These are phyloP conservation scores for Penicillium sp. DNA, from an alignment of 2,329 filamentous ascomycete species.

Conservation along the genomic window DNA sequence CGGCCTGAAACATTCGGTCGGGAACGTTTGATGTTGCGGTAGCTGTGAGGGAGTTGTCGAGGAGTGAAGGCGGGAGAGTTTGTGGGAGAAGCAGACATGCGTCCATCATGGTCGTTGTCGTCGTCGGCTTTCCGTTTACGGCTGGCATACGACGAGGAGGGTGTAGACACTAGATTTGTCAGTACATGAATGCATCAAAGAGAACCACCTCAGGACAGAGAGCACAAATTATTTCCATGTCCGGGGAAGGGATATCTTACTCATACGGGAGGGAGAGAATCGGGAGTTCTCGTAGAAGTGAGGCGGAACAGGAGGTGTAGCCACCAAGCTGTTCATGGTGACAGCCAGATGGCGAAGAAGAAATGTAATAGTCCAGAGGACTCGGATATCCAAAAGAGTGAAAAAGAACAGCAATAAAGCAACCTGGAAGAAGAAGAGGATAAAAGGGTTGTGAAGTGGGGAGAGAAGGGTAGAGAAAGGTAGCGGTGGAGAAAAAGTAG, in stretches of 20 bases:
- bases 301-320: slow-evolving; percentile 60
- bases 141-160: slow-evolving; percentile 43
- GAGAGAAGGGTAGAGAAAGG: slow-evolving; percentile 30
- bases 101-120: slow-evolving; percentile 66
- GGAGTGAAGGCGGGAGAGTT: slow-evolving; percentile 74
- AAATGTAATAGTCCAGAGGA: slow-evolving; percentile 3
- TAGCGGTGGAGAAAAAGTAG: slow-evolving; percentile 35
- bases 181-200: slow-evolving; percentile 12
- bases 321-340: slow-evolving; percentile 63
- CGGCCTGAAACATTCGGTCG: slow-evolving; percentile 68
- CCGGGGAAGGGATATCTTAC: slow-evolving; percentile 43
- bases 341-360: slow-evolving; percentile 33
- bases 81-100: slow-evolving; percentile 87
- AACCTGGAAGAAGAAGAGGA: slow-evolving; percentile 15
- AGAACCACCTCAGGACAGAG: background rate
- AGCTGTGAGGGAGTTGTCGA: slow-evolving; percentile 62
- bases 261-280: slow-evolving; percentile 60
- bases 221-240: slow-evolving; percentile 10
- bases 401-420: slow-evolving; percentile 10
- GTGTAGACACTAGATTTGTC: slow-evolving; percentile 38
- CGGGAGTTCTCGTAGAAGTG: slow-evolving; percentile 62
- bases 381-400: slow-evolving; percentile 7
- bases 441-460: slow-evolving; percentile 21
- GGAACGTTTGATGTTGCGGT: slow-evolving; percentile 66
- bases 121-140: slow-evolving; percentile 88